Conservation (phyloP, 306 rosid species). For the Boehmeria nivea region DNA sequence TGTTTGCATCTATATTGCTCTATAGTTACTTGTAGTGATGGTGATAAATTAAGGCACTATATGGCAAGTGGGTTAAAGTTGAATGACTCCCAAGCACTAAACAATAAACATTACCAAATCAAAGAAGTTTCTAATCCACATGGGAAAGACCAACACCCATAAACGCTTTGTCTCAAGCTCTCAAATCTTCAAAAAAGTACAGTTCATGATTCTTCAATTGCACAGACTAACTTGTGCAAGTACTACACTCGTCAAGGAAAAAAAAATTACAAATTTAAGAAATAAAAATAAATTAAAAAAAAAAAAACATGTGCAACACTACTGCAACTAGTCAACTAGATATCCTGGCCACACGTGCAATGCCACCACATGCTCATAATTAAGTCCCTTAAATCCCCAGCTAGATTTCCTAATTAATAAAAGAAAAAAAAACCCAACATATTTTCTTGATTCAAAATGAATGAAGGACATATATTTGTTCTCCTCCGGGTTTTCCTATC, state of each 20-base stretch:
- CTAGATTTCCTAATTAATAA: neutral
- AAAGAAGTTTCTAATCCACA: constrained; percentile 14
- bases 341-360: constrained; percentile 7
- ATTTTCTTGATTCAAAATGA: neutral
- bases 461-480: neutral
- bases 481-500: neutral
- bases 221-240: constrained; percentile 23
- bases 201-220: constrained; percentile 7
- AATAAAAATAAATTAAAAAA: too few species aligned
- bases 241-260: neutral
- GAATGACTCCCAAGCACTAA: constrained; percentile 4
- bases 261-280: too few species aligned
- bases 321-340: constrained; percentile 5
- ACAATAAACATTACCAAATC: neutral
- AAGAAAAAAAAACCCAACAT: neutral
- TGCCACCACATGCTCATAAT: neutral
- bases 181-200: constrained; percentile 1
- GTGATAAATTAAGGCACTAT: neutral
- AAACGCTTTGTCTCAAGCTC: too few species aligned
- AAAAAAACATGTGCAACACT: neutral
- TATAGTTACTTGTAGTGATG: neutral
- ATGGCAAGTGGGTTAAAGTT: constrained; percentile 10
- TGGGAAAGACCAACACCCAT: constrained; percentile 14
- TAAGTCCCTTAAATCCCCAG: constrained; percentile 1
- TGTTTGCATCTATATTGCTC: neutral